Evolutionary conservation across 2,329 filamentous ascomycete species (phyloP), one percentile per base, ranked within the genome.

Genomic region (Cladophialophora exuberans): DNA sequence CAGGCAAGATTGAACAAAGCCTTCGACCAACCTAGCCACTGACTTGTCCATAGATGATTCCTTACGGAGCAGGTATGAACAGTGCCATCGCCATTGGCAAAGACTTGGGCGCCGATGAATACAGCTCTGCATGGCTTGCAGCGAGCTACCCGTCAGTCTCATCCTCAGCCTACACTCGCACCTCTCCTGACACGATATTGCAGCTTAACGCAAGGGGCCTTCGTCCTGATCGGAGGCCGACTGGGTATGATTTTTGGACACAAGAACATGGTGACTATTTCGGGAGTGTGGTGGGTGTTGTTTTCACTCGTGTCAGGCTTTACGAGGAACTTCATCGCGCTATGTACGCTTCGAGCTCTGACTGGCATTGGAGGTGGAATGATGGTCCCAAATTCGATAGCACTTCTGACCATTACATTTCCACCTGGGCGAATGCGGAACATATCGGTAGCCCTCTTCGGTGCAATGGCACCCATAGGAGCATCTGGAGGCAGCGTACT

Each of bases 181-280:
- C n/a, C n/a, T n/a, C n/a, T 39, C 11, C 35, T 20, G 17, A 13
- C 35, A 9, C 10, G 42, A 26, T 26, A 17, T n/a, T 6, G 15
- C 20, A 45, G 6, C 13, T 81, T 13, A 20, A 76, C 79, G 0
- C 77, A 80, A 57, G 82, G 82, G 9, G 79, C 82, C 0, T 85
- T 85, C 61, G 79, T 85, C 26, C 71, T 86, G 2, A 70, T 82
- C 2, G 78, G 77, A 2, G 82, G 82, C 2, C 76, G 83, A 0
- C 66, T 86, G 3, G 83, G 83, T 2, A 80, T 83, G 36, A 67
- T 81, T 0, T 83, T 81, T 55, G 84, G 84, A 0, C 77, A 84
- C 66, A 82, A 82, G 64, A 72, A 67, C 4, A 67, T 84, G 30
- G 77, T 86, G 30, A 62, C 85, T 6, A 61, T 85, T 6, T 62